A percentile compares a stretch with the other conserved stretches of the same genome.
Conservation (phyloP, 2,329 filamentous ascomycete genomes). For the Pyricularia pennisetigena region DNA sequence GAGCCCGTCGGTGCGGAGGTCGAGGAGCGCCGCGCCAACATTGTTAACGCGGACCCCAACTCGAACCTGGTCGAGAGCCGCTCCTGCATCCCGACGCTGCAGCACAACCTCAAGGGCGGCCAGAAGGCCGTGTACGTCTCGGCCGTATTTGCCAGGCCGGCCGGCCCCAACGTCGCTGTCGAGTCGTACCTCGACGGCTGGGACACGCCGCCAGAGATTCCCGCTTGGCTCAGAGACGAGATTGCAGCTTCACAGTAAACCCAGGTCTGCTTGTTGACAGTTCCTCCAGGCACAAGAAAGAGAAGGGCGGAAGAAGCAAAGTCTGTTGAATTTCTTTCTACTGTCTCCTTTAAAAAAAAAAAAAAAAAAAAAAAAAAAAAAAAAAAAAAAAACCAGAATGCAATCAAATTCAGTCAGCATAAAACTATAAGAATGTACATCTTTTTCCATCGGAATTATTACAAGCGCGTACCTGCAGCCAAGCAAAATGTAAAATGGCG, state of each 20-base stretch:
- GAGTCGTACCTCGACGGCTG: conserved; percentile 49
- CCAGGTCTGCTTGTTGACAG: background rate
- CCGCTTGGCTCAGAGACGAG: conserved; percentile 48
- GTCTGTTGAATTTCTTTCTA: background rate
- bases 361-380: background rate
- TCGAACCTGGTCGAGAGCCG: conserved; percentile 66
- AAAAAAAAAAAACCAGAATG: background rate
- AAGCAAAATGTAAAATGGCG: background rate
- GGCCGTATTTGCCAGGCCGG: conserved; percentile 61
- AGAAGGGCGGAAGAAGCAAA: background rate
- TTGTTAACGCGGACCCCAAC: conserved; percentile 70
- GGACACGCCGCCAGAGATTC: conserved; percentile 47
- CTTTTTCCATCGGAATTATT: background rate
- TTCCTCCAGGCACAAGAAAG: background rate
- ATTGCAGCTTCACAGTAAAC: conserved; percentile 20
- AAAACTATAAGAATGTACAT: background rate
- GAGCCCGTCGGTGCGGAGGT: conserved; percentile 24
- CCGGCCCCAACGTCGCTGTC: conserved; percentile 38
- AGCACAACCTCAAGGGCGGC: conserved; percentile 47
- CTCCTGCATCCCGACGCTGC: conserved; percentile 61
- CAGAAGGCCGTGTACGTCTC: conserved; percentile 57
- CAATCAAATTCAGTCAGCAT: background rate
- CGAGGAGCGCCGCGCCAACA: conserved; percentile 43
- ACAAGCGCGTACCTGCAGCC: background rate
- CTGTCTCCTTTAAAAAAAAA: background rate